Base-by-base conservation (phyloP, 306 rosid species). In the Lotus japonicus region DNA sequence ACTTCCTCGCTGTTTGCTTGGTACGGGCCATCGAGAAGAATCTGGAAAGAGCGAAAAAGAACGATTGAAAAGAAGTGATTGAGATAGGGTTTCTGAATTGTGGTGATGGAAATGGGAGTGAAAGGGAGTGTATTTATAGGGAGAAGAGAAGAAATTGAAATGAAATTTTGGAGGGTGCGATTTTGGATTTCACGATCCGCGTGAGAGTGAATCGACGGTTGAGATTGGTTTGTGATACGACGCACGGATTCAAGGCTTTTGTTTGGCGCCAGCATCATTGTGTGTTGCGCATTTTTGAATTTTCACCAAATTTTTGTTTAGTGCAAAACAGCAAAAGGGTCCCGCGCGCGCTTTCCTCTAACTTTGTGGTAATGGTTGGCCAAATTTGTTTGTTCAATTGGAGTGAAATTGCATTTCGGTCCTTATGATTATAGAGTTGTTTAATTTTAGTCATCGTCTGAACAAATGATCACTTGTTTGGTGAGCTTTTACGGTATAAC, bases 1-100 rank as follows among this genome's bases (percentile, higher is more conserved):
- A 81, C 18, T 77, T 81, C 2, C 85, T 78, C 0, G 85, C 85
- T 0, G 85, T 81, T 72, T 81, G 85, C 73, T 81, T 81, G 0
- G 82, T 81, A 8, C 85, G 73, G 0, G 82, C 85, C 84, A 80
- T 74, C 1, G 49, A 1, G 12, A 52, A 51, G 38, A 0, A 21
- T 61, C 21, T 14, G 2, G 56, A 26, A 26, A 26, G 23, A 1
- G 2, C 0, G 4, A 26, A 26, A 26, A 63, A 52, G 12, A 41
- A 1, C 6, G 36, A 11, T 0, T 5, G 9, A 26, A 26, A 5
- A 26, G 33, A 26, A 26, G 33, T 1, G 33, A 26, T 26, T 26
- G 33, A 5, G 4, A 26, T 26, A 0, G 2, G 2, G 33, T 9
- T 4, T 13, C 14, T 18, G 10, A 0, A n/a, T n/a, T n/a, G 26